Evolutionary conservation across 805 yeast genomes (phyloP).

Genomic region (Yarrowia sp.): DNA sequence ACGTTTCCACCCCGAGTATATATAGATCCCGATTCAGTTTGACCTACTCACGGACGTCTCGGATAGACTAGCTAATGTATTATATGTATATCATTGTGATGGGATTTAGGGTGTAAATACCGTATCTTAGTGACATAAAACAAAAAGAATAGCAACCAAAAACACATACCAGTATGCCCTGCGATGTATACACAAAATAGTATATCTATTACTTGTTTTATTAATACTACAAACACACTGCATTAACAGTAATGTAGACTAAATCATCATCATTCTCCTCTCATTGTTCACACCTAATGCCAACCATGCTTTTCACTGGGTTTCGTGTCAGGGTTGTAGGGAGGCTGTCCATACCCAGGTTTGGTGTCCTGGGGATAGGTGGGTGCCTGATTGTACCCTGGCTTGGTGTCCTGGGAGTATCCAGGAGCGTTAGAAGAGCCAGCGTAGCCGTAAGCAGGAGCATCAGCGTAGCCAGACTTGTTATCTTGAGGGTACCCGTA

Average conservation of each 20-base stretch:
- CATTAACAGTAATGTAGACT: too few species aligned
- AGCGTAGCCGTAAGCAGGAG: background rate
- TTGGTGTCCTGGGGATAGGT: background rate
- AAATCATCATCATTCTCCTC: background rate
- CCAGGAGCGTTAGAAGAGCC: too few species aligned
- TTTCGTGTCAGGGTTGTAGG: background rate
- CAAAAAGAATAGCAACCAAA: too few species aligned
- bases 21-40: background rate
- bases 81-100: background rate
- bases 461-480: background rate
- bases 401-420: background rate
- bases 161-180: too few species aligned
- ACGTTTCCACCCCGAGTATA: background rate
- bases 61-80: background rate
- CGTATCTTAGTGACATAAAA: too few species aligned
- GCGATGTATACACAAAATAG: too few species aligned
- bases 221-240: too few species aligned
- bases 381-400: background rate
- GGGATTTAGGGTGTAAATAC: too few species aligned
- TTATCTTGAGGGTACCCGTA: background rate
- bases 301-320: constrained; percentile 23
- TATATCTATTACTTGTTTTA: too few species aligned
- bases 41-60: background rate
- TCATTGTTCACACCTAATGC: background rate
- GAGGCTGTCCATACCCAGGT: background rate